A percentile compares a stretch with the other conserved stretches of the same genome.
phyloP scores from a whole-genome alignment of 108 stramenopile species.

The Fragilariopsis cylindrus region DNA sequence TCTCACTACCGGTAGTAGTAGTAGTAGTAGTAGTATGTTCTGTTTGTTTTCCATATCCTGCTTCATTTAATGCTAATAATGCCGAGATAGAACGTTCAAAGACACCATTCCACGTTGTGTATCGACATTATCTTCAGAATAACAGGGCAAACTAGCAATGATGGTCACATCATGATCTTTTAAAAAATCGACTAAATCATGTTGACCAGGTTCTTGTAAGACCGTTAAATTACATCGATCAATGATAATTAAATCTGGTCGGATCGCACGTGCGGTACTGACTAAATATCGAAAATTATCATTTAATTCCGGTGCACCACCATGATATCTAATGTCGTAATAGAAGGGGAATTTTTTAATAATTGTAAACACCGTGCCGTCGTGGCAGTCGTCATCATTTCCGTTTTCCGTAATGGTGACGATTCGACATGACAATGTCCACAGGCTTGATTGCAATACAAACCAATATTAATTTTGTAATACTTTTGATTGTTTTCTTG shows the following conservation, averaged over 20 bases:
- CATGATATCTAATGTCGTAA: constrained; percentile 92
- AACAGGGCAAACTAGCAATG: constrained; percentile 93
- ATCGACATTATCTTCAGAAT: constrained; percentile 91
- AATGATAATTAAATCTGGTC: constrained; percentile 89
- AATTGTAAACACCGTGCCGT: constrained; percentile 88
- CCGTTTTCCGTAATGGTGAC: constrained; percentile 86
- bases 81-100: constrained; percentile 93
- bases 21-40: too few species aligned
- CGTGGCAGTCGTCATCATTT: constrained; percentile 87
- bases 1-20: constrained; percentile 5
- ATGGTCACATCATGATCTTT: constrained; percentile 87
- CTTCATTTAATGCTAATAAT: constrained; percentile 87
- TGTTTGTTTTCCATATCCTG: constrained; percentile 72
- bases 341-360: constrained; percentile 68
- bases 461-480: constrained; percentile 96
- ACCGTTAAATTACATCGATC: constrained; percentile 98
- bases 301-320: constrained; percentile 96
- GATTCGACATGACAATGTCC: constrained; percentile 93
- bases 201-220: constrained; percentile 92
- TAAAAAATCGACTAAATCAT: constrained; percentile 92
- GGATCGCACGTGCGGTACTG: constrained; percentile 67
- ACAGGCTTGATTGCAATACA: constrained; percentile 98
- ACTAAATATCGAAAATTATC: constrained; percentile 89
- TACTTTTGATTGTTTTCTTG: constrained; percentile 45
- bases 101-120: constrained; percentile 92